Evolutionary conservation across 1,284 basidiomycete species (phyloP).

Genomic region (Termitomyces sp.): DNA sequence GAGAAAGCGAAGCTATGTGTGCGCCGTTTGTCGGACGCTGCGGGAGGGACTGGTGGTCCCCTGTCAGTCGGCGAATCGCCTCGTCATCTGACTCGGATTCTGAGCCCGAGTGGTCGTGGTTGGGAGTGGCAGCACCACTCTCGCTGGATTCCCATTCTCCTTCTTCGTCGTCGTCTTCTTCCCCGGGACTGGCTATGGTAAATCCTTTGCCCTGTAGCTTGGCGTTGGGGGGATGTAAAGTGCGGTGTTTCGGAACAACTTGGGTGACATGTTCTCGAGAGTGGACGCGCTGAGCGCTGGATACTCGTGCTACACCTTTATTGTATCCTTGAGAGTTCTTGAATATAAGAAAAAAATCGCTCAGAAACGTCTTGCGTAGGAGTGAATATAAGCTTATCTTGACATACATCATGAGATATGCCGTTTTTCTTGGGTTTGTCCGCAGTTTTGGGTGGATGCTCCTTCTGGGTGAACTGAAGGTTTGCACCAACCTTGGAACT

Average conservation of each 20-base stretch:
- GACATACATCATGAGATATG: constrained; percentile 21
- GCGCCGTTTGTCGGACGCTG: constrained; percentile 8
- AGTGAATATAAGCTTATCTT: constrained; percentile 11
- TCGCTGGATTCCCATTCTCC: constrained; percentile 75
- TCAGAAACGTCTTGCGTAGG: constrained; percentile 14
- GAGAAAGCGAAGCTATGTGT: constrained; percentile 24
- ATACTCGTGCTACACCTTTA: constrained; percentile 39
- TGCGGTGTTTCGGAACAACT: constrained; percentile 26
- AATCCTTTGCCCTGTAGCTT: constrained; percentile 48
- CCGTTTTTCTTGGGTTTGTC: constrained; percentile 51
- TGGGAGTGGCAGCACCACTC: constrained; percentile 67
- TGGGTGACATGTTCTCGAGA: constrained; percentile 45
- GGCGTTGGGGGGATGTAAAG: constrained; percentile 19
- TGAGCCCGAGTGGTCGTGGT: constrained; percentile 37
- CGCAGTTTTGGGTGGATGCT: constrained; percentile 37
- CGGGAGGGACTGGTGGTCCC: constrained; percentile 12
- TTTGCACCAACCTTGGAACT: constrained; percentile 52
- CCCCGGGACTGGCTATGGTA: constrained; percentile 49
- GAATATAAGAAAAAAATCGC: constrained; percentile 10
- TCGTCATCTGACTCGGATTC: constrained; percentile 34
- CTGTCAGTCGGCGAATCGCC: constrained; percentile 14
- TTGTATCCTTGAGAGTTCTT: constrained; percentile 25
- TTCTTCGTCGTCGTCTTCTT: constrained; percentile 51
- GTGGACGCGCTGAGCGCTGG: constrained; percentile 46
- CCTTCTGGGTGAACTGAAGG: constrained; percentile 66